Conservation (phyloP, 1,139 yeast genomes). For the Petasospora fabianii region DNA sequence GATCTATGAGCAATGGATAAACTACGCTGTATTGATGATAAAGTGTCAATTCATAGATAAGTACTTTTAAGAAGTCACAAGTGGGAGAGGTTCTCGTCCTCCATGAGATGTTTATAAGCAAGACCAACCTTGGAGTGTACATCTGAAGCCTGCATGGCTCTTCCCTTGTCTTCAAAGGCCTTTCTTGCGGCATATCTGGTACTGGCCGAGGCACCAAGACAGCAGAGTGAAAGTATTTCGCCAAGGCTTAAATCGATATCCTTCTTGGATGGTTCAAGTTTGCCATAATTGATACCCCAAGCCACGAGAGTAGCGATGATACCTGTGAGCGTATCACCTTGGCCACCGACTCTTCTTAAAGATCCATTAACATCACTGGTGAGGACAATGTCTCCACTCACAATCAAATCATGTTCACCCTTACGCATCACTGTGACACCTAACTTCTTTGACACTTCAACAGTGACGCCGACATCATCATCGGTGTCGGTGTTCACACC, state of each 20-base stretch:
- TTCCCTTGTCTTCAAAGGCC: slow-evolving; percentile 63
- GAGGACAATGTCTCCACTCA: slow-evolving; percentile 35
- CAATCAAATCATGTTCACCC: slow-evolving; percentile 62
- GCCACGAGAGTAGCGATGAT: slow-evolving; percentile 64
- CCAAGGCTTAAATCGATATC: slow-evolving; percentile 27
- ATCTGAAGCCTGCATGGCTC: slow-evolving; percentile 86
- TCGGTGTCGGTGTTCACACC: slow-evolving; percentile 31
- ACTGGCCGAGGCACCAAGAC: slow-evolving; percentile 68
- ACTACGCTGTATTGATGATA: no score
- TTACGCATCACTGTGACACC: slow-evolving; percentile 71
- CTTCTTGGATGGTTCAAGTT: slow-evolving; percentile 53
- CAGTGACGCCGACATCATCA: slow-evolving; percentile 13
- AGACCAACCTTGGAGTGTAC: slow-evolving; percentile 64
- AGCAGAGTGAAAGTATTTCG: slow-evolving; percentile 53
- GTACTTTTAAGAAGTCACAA: background rate
- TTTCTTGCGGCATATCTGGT: slow-evolving; percentile 62
- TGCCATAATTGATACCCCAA: no score
- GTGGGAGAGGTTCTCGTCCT: slow-evolving; percentile 27
- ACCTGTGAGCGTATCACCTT: slow-evolving; percentile 80
- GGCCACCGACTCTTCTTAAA: slow-evolving; percentile 77
- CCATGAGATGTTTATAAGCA: slow-evolving; percentile 56
- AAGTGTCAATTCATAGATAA: background rate
- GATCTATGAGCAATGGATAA: no score
- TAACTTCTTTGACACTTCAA: slow-evolving; percentile 46
- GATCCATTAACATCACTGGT: slow-evolving; percentile 55